phyloP scores from a whole-genome alignment of 2,329 filamentous ascomycete genomes.

The Colletotrichum tofieldiae region DNA sequence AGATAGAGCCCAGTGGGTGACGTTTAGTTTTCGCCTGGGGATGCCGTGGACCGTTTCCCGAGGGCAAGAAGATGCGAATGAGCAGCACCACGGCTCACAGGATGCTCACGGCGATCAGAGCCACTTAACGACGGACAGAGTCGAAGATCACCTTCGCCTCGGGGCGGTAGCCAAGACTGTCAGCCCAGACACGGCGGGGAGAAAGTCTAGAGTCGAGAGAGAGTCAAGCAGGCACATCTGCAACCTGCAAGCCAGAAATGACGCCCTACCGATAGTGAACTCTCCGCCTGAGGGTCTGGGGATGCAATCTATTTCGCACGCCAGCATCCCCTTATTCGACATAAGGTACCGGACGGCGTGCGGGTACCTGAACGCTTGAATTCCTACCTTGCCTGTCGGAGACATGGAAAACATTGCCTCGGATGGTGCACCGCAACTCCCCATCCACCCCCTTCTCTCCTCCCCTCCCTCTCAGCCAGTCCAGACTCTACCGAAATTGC shows the following conservation, averaged over 20 bases:
- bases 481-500: constrained; percentile 3
- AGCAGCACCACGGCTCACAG: constrained; percentile 14
- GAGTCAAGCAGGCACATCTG: neutral
- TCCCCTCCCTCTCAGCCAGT: neutral
- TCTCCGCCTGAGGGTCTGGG: constrained; percentile 13
- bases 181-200: neutral
- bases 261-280: constrained; percentile 30
- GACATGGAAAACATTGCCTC: neutral
- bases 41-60: neutral
- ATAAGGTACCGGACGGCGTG: constrained; percentile 12
- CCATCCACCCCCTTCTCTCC: neutral
- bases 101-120: constrained; percentile 23
- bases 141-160: constrained; percentile 12
- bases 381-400: constrained; percentile 10
- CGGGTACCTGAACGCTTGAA: constrained; percentile 33
- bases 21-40: neutral
- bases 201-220: neutral
- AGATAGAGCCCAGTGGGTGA: constrained; percentile 10
- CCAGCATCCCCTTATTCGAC: constrained; percentile 27
- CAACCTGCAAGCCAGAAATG: neutral
- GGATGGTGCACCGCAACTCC: neutral
- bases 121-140: constrained; percentile 11
- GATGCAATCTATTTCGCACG: constrained; percentile 21
- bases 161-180: constrained; percentile 3
- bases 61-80: constrained; percentile 18